Evolutionary conservation across 2,329 filamentous ascomycete genomes (phyloP), one percentile per base, ranked within the genome.

Genomic region (Fusarium nodosum): DNA sequence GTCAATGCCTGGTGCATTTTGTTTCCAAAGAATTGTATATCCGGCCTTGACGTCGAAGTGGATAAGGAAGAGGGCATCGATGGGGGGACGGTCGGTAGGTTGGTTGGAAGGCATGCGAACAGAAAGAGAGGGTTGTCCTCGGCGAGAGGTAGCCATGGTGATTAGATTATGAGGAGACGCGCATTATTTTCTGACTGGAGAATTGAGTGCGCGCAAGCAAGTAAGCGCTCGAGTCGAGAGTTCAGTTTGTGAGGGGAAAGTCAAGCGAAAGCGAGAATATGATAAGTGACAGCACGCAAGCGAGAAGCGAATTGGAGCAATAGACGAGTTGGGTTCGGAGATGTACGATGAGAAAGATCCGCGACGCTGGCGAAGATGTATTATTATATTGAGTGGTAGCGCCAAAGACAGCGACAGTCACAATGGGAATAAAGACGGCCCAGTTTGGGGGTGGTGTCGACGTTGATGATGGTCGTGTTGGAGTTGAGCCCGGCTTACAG

Each of bases 21-120:
- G 89, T 79, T 97, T 93, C 96, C 96, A 98, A 36, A 89, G 88
- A 76, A 98, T 91, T 46, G 93, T 97, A 80, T 91, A 97, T 83
- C 94, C 94, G 75, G 93, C 91, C 79, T 94, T 96, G 82, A 95
- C 91, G 80, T 97, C 94, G 82, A 97, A 97, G 77, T 92, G 89
- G 80, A 97, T 95, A 67, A 97, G 86, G 79, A 97, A 97, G 36
- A 97, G 86, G 33, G 93, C 93, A 39, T 91, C 90, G 75, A 95
- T 75, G 52, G 78, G 74, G 68, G 79, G 76, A 60, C 77, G 72
- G 65, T 77, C 72, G 74, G 73, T 61, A 56, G 77, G 58, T 63
- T 77, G 70, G 68, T 71, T 71, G 39, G 71, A 50, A 58, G 76
- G 71, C 61, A 81, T 76, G 48, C 74, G 77, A 51, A 82, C 78